Evolutionary conservation across 139 green algal species (phyloP), one percentile per base, ranked within the genome.

Genomic region (Chlamydomonas sp.): DNA sequence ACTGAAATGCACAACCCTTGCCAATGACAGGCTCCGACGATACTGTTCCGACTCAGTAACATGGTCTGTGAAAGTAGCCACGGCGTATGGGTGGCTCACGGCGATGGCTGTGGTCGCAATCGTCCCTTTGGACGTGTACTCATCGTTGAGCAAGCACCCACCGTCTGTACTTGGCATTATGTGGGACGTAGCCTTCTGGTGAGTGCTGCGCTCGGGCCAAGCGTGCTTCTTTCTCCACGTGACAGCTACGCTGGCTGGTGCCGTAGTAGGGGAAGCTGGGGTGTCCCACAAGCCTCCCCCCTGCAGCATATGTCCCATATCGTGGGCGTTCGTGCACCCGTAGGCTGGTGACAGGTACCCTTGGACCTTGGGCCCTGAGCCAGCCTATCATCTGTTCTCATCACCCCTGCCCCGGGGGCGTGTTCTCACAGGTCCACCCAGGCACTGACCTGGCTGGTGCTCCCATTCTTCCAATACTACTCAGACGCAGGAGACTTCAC

Each of bases 381-480:
- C 31, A 49, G 31, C 31, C 31, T 49, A 49, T 49, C 31, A 49
- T 49, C 31, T 12, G 9, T 1, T 12, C 64, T 69, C 64, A 9
- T 12, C 64, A 12, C 9, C 64, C 64, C 64, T 69, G 8, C 10
- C 10, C 64, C 64, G 9, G 8, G 64, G 64, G 64, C 75, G 20
- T 79, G 5, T 84, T 0, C 73, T 71, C 77, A 78, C 93, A 96
- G 94, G 94, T 94, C 95, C 1, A 97, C 95, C 1, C 96, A 98
- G 84, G 89, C 93, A 0, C 89, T 97, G 2, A 98, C 96, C 0
- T 99, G 97, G 97, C 63, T 96, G 10, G 67, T 97, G 5, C 95
- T 99, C n/a, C 97, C 97, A 0, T 92, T 98, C 72, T 93, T 96
- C 73, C 96, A 98, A 77, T 97, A 96, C 88, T 98, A 98, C 84